These are phyloP conservation scores for Mortierella alpina DNA, from an alignment of 192 early-diverging fungal genomes.

Conservation along the genomic window DNA sequence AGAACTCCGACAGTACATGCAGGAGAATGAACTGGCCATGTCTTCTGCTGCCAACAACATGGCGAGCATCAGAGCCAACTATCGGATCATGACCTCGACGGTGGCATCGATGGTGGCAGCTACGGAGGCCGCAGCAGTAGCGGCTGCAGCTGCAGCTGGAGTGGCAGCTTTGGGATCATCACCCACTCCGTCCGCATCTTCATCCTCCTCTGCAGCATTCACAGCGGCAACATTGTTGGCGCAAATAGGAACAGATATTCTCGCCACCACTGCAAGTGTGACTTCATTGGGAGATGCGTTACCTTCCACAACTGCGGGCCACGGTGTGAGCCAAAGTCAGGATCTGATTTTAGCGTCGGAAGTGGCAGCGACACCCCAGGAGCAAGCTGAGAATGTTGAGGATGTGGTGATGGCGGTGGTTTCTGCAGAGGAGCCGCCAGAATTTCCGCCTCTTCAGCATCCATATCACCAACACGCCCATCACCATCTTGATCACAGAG, in stretches of 20 bases:
- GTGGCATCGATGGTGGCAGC: conserved; percentile 15
- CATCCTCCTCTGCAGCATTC: not conserved
- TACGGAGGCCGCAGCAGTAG: not conserved
- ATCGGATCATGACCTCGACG: conserved; percentile 5
- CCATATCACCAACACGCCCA: conserved; percentile 9
- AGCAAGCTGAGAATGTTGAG: not conserved
- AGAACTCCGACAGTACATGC: conserved; percentile 56
- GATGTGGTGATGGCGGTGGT: not conserved
- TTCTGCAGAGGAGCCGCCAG: not conserved
- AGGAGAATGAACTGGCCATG: conserved; percentile 12
- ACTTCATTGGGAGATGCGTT: not conserved
- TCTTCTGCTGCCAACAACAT: conserved; percentile 1
- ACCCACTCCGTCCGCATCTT: not conserved
- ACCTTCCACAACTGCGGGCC: not conserved
- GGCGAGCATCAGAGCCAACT: conserved; percentile 11
- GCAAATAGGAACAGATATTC: not conserved
- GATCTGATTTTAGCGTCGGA: not conserved
- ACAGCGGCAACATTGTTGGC: not conserved
- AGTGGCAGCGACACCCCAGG: not conserved
- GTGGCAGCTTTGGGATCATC: not conserved
- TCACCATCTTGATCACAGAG: conserved; percentile 7
- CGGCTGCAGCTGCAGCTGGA: not conserved
- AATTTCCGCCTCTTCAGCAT: conserved; percentile 19
- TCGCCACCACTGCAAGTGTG: conserved; percentile 3
- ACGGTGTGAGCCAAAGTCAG: no score